These are phyloP conservation scores for Irpex sp. DNA, from an alignment of 1,284 basidiomycete genomes.

Conservation along the genomic window DNA sequence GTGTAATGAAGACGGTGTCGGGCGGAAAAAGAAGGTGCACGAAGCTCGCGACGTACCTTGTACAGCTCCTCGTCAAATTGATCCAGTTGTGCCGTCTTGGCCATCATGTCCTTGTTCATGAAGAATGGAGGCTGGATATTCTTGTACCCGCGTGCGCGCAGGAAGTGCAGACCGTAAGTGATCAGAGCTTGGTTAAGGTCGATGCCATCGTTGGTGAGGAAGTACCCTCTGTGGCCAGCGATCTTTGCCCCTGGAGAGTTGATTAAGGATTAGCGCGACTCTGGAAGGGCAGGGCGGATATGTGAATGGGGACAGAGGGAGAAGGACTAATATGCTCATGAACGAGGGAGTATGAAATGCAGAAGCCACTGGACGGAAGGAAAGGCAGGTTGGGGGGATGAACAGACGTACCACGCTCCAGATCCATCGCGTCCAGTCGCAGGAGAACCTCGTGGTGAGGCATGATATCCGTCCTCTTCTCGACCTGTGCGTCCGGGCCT, in stretches of 20 bases:
- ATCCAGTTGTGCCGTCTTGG: conserved; percentile 94
- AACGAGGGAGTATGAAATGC: too few relatives aligned
- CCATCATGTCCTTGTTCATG: conserved; percentile 98
- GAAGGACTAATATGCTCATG: too few relatives aligned
- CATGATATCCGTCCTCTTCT: conserved; percentile 72
- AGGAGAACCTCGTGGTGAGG: conserved; percentile 96
- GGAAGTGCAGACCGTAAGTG: conserved; percentile 91
- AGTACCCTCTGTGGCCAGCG: conserved; percentile 94
- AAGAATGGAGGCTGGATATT: conserved; percentile 98
- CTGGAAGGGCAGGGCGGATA: too few relatives aligned
- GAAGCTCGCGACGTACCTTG: conserved; percentile 55
- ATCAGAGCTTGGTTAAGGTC: conserved; percentile 97
- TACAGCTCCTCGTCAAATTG: conserved; percentile 99
- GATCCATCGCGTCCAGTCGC: conserved; percentile 91
- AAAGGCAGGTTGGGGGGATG: too few relatives aligned
- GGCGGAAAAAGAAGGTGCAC: too few relatives aligned
- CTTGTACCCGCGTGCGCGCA: conserved; percentile 80
- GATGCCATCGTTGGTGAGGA: conserved; percentile 91
- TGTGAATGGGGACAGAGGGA: too few relatives aligned
- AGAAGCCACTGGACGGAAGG: too few relatives aligned
- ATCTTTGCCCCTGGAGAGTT: conserved; percentile 74
- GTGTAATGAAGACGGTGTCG: too few relatives aligned
- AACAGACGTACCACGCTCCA: conserved; percentile 72
- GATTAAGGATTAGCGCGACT: too few relatives aligned
- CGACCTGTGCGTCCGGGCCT: conserved; percentile 57